phyloP scores from a whole-genome alignment of 2,329 filamentous ascomycete genomes.

The Bimuria novae-zelandiae region DNA sequence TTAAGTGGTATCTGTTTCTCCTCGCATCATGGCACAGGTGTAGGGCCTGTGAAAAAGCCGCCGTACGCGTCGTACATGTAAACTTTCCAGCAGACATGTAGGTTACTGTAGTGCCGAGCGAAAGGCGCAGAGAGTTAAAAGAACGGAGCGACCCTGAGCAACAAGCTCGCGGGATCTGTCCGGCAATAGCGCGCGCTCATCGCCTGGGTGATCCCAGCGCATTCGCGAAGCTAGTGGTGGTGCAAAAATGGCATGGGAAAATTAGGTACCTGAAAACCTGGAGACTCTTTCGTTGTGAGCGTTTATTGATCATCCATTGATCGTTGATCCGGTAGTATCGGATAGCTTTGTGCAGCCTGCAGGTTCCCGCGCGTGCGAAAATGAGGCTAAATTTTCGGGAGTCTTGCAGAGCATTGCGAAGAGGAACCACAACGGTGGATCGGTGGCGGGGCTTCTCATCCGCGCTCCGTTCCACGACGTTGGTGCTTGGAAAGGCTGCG shows the following conservation, averaged over 20 bases:
- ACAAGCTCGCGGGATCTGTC: conserved; percentile 6
- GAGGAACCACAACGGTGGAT: conserved; percentile 9
- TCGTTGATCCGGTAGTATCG: background rate
- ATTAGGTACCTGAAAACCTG: too few relatives aligned
- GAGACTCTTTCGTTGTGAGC: too few relatives aligned
- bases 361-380: background rate
- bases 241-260: background rate
- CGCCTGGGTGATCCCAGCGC: background rate
- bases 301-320: background rate
- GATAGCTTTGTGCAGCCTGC: background rate
- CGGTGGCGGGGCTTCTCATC: conserved; percentile 5
- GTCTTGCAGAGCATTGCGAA: background rate
- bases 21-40: background rate
- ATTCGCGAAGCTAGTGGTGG: background rate
- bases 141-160: conserved; percentile 4
- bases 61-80: background rate
- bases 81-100: background rate
- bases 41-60: background rate
- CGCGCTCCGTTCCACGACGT: conserved; percentile 15
- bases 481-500: conserved; percentile 13
- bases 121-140: background rate
- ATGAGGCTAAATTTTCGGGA: conserved; percentile 2
- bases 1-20: too few relatives aligned
- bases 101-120: conserved; percentile 2
- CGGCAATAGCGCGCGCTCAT: background rate